Evolutionary conservation across 75 land plant species (phyloP), one percentile per base, ranked within the genome.

Genomic region (Selaginella tamariscina): DNA sequence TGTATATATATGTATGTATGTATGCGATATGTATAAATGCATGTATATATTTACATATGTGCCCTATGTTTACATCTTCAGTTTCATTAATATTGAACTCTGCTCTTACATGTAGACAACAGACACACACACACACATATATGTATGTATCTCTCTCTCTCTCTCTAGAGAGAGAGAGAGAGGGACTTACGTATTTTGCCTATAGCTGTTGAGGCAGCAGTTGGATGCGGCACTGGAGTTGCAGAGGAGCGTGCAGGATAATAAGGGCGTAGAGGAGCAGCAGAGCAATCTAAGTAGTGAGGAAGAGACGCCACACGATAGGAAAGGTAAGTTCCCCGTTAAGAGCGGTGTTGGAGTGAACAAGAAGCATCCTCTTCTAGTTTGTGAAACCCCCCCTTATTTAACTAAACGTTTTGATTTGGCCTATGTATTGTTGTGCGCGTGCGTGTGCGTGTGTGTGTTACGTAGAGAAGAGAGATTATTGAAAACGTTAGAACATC

Each of bases 361-460:
- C 23, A 24, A 9, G 23, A 56, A 24, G 9, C 27, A 56, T 24
- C 27, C 23, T 56, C 23, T 56, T 24, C n/a, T n/a, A n/a, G n/a
- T n/a, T n/a, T n/a, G n/a, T n/a, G n/a, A n/a, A n/a, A n/a, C n/a
- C n/a, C n/a, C 54, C 54, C 20, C 20, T 20, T 49, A 11, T 49
- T 20, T 20, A 11, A 49, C 20, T 11, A 49, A 11, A 49, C n/a
- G n/a, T n/a, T n/a, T n/a, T n/a, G n/a, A n/a, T n/a, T n/a, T n/a
- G n/a, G n/a, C n/a, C n/a, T n/a, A n/a, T n/a, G n/a, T 56, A 27
- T 56, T 2, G 23, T 24, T 56, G 59, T 56, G 59, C 27, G 59
- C 27, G 59, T 56, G 59, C 27, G 59, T 56, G 59, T 56, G 59
- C 27, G 59, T 56, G 59, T 56, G 59, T 56, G 59, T 56, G 59